A percentile compares a stretch with the other conserved stretches of the same genome.
Conservation (phyloP, 306 rosid genomes). For the Cajanus cajan region DNA sequence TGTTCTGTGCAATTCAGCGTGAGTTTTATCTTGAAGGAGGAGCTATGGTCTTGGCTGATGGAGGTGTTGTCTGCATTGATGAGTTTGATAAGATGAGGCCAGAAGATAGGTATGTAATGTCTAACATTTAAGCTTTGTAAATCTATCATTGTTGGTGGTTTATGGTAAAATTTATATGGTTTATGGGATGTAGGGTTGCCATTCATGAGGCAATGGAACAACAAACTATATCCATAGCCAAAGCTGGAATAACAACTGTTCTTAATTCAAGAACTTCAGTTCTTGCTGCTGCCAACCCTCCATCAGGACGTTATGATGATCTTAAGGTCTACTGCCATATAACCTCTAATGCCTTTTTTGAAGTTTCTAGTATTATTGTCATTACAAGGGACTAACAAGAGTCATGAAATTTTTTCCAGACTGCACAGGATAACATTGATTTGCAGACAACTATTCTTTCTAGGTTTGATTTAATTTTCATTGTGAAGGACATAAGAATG, state of each 20-base stretch:
- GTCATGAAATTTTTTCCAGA: constrained; percentile 52
- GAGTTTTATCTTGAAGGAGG: constrained; percentile 99
- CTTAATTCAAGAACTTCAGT: constrained; percentile 98
- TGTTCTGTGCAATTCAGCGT: constrained; percentile 54
- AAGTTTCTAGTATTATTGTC: neutral
- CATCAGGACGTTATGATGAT: constrained; percentile 99
- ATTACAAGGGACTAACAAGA: constrained; percentile 31
- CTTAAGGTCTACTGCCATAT: constrained; percentile 63
- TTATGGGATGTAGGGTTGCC: constrained; percentile 67
- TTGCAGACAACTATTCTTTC: constrained; percentile 99
- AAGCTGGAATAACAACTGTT: constrained; percentile 99
- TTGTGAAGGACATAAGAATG: constrained; percentile 94
- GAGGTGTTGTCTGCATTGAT: constrained; percentile 97
- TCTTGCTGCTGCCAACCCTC: constrained; percentile 99
- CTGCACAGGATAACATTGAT: constrained; percentile 98
- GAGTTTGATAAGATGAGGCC: constrained; percentile 99
- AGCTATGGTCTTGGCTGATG: constrained; percentile 99
- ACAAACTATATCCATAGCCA: constrained; percentile 97
- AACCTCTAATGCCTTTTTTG: neutral
- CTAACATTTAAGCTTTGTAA: neutral
- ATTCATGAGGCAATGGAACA: constrained; percentile 99
- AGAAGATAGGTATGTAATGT: constrained; percentile 79
- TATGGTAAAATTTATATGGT: constrained; percentile 10
- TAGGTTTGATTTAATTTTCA: constrained; percentile 92
- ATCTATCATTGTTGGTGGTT: neutral